phyloP scores from a whole-genome alignment of 495 filamentous ascomycete species.

The Tuber indicum region DNA sequence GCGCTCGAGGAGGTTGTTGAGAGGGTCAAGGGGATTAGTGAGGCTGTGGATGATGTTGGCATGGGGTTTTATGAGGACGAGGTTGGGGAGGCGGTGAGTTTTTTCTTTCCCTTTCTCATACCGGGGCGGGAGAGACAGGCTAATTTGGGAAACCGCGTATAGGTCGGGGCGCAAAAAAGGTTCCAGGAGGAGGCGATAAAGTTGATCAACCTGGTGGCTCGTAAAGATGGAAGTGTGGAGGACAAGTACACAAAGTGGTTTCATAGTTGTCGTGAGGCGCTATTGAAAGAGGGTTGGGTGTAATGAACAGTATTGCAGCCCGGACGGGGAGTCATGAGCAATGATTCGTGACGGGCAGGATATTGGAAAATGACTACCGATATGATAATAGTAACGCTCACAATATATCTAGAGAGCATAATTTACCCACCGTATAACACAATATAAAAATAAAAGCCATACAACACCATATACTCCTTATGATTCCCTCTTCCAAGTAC shows the following conservation, averaged over 20 bases:
- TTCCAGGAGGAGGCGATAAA: constrained; percentile 25
- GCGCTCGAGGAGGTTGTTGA: constrained; percentile 30
- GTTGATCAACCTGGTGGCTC: constrained; percentile 21
- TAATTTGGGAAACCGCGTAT: neutral
- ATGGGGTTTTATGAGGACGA: constrained; percentile 40
- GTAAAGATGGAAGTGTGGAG: constrained; percentile 23
- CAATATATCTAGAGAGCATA: neutral
- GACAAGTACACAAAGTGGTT: constrained; percentile 39
- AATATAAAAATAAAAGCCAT: neutral
- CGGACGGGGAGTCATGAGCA: neutral
- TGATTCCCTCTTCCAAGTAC: neutral
- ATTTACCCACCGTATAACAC: neutral
- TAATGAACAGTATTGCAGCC: neutral
- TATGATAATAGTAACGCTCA: neutral
- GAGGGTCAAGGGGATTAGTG: constrained; percentile 24
- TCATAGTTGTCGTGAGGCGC: constrained; percentile 24
- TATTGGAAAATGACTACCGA: neutral
- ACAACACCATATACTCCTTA: neutral
- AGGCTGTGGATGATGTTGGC: constrained; percentile 35
- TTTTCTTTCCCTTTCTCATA: neutral
- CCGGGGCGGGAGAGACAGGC: neutral
- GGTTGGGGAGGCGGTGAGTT: constrained; percentile 28
- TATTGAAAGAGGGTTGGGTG: constrained; percentile 19
- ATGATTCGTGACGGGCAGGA: neutral
- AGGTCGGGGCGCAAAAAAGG: constrained; percentile 24